Evolutionary conservation across 129 eudicot species (phyloP).

Genomic region (Artemisia annua): DNA sequence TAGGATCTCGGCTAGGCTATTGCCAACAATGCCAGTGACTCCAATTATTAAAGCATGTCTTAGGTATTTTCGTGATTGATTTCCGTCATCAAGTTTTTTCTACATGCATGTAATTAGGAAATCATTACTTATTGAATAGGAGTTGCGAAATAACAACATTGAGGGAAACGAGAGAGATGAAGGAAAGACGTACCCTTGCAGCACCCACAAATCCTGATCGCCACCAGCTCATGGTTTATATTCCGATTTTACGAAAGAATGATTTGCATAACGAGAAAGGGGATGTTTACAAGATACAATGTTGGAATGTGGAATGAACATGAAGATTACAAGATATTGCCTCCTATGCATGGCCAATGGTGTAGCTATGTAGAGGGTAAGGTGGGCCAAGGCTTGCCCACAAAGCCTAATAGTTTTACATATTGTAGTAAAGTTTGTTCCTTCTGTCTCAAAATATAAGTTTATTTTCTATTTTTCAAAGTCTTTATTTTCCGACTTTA

Average conservation of each 20-base stretch:
- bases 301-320: slow-evolving; percentile 2
- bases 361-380: no score
- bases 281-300: background rate
- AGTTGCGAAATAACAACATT: background rate
- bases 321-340: background rate
- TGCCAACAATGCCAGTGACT: slow-evolving; percentile 63
- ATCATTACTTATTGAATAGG: background rate
- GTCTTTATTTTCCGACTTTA: no score
- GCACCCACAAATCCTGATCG: slow-evolving; percentile 57
- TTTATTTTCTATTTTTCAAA: no score
- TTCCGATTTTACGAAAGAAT: slow-evolving; percentile 1
- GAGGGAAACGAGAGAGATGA: background rate
- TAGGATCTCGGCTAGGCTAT: slow-evolving; percentile 55
- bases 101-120: background rate
- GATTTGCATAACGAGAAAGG: background rate
- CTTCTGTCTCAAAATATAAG: no score
- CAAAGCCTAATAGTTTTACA: no score
- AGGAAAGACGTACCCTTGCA: slow-evolving; percentile 28
- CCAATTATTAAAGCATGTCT: slow-evolving; percentile 54
- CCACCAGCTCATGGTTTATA: slow-evolving; percentile 63
- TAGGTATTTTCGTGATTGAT: slow-evolving; percentile 27
- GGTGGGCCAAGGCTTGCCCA: no score
- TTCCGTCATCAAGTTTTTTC: slow-evolving; percentile 33
- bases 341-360: no score
- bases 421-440: no score